Conservation (phyloP, 1,284 basidiomycete genomes). For the Trichosporon sp. region DNA sequence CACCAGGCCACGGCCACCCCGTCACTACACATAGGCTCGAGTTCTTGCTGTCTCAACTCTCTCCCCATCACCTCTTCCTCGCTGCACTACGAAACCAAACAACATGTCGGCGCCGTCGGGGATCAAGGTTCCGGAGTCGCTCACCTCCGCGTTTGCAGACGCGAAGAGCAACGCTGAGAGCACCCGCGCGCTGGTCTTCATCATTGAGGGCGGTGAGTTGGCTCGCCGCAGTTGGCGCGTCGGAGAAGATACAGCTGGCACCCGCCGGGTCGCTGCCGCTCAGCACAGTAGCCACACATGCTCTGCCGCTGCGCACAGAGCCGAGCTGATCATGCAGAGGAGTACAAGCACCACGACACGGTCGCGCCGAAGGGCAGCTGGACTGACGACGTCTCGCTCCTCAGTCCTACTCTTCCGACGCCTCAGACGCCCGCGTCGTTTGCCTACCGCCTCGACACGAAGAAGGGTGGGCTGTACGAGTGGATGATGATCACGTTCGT, state of each 20-base stretch:
- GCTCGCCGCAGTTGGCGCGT: no score
- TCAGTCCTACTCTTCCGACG: constrained; percentile 34
- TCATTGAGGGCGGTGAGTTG: constrained; percentile 44
- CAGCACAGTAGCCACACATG: no score
- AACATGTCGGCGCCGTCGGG: constrained; percentile 47
- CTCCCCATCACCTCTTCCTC: background rate
- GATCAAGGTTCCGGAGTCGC: constrained; percentile 40
- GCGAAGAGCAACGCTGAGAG: constrained; percentile 28
- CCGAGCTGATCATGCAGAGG: constrained; percentile 23
- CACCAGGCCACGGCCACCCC: background rate
- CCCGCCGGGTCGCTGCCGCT: no score
- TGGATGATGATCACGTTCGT: constrained; percentile 50
- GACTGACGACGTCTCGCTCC: constrained; percentile 41
- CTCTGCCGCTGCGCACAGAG: background rate
- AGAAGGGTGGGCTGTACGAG: constrained; percentile 36
- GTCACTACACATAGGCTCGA: background rate
- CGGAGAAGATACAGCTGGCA: no score
- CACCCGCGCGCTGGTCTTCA: constrained; percentile 43
- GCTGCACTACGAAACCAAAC: background rate
- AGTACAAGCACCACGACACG: constrained; percentile 34
- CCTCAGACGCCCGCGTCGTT: constrained; percentile 45
- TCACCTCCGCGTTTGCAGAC: constrained; percentile 35
- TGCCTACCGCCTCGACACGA: constrained; percentile 42
- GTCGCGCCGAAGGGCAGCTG: constrained; percentile 31
- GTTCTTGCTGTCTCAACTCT: background rate